Base-by-base conservation (phyloP, 129 eudicot species). In the Artemisia argyi region DNA sequence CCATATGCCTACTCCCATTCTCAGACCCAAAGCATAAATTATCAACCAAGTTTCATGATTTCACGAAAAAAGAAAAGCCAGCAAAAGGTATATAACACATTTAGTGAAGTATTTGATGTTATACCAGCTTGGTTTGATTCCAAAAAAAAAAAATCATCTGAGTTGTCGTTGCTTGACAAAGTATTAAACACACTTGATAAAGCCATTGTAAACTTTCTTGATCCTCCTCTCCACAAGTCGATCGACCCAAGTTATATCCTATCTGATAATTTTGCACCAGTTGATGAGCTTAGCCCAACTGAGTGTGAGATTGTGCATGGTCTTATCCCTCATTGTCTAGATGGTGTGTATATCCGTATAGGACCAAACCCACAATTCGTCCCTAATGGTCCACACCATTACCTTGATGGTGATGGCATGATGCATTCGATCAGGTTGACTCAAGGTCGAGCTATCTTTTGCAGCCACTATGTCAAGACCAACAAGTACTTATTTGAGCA, bases 371-470 rank as follows among this genome's bases (percentile, higher is more conserved):
- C 92, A 7, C 89, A 81, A 59, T 76, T 74, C 75, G 73, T 72
- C 63, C 92, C 88, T 32, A 77, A 78, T 32, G 92, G 92, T 15
- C 89, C 92, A 3, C 75, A 87, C 81, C 92, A 87, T 66, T 82
- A 81, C 35, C 73, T 84, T 61, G 92, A 84, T 53, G 92, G 92
- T 1, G 92, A 87, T 59, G 89, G 92, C 11, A 84, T 87, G 92
- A 79, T 87, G 15, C 92, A 87, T 69, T 70, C 80, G 28, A 7
- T 87, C 4, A 72, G 70, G 53, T 79, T 87, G 20, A 76, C 84
- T 10, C 7, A 57, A 1, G 86, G 87, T 46, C 56, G 20, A 35
- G 86, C 92, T 76, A 81, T 83, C 12, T 71, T 87, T 16, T 83
- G 86, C 62, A 83, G 92, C 76, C 89, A 86, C 14, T 81, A 67